Percentiles rank a stretch among this genome's conserved stretches.
These are phyloP conservation scores for Arthrobotrys sinensis DNA, from an alignment of 2,329 filamentous ascomycete species.

Conservation along the genomic window DNA sequence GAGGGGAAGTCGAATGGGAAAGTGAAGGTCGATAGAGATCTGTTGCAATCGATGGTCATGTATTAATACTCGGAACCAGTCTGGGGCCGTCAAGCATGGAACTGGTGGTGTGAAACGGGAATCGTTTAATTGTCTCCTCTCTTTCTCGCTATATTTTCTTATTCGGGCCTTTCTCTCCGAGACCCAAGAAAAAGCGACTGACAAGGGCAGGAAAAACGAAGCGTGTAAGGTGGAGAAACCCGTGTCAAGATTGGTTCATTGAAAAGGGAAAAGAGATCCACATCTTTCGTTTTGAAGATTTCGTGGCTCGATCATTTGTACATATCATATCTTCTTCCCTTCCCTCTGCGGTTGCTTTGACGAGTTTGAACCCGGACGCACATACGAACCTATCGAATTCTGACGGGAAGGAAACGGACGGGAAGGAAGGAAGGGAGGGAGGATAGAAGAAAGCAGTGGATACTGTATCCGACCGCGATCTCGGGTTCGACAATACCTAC, in stretches of 20 bases:
- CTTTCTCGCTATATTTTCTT: slow-evolving; percentile 60
- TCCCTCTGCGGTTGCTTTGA: not conserved
- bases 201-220: slow-evolving; percentile 40
- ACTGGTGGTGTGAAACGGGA: slow-evolving; percentile 42
- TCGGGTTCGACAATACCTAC: slow-evolving; percentile 12
- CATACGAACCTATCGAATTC: not conserved
- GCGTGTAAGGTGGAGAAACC: slow-evolving; percentile 43
- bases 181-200: slow-evolving; percentile 35
- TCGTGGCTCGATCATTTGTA: slow-evolving; percentile 7
- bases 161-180: slow-evolving; percentile 60
- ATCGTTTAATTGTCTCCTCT: slow-evolving; percentile 54
- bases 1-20: slow-evolving; percentile 6
- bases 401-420: slow-evolving; percentile 26
- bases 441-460: not conserved
- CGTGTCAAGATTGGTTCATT: slow-evolving; percentile 48
- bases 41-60: slow-evolving; percentile 1
- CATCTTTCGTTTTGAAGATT: slow-evolving; percentile 33
- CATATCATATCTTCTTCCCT: slow-evolving; percentile 3
- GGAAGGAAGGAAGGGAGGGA: slow-evolving; percentile 8
- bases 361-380: not conserved
- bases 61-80: slow-evolving; percentile 11
- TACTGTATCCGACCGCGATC: slow-evolving; percentile 18
- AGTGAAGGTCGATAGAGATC: slow-evolving; percentile 24
- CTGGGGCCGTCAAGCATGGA: slow-evolving; percentile 18
- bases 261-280: slow-evolving; percentile 59